These are phyloP conservation scores for Saccharomyces hybrid DNA, from an alignment of 1,139 yeast species.

Conservation along the genomic window DNA sequence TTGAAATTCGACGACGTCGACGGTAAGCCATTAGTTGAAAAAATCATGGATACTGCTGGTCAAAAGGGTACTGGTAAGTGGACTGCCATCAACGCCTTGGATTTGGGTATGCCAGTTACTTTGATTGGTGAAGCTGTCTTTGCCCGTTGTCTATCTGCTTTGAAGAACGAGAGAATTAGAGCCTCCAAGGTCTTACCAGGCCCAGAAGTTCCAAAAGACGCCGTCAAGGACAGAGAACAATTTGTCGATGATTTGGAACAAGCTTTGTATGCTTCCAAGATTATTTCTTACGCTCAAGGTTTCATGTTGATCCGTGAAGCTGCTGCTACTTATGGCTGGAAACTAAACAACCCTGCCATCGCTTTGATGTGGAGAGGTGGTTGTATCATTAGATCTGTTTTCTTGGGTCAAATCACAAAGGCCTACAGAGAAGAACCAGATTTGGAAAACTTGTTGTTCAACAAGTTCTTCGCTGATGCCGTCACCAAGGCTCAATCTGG, in stretches of 20 bases:
- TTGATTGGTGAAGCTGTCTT: conserved; percentile 98
- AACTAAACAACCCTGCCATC: conserved; percentile 93
- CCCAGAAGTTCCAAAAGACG: conserved; percentile 55
- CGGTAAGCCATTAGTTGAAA: conserved; percentile 89
- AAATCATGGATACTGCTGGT: conserved; percentile 94
- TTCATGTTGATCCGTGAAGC: conserved; percentile 99
- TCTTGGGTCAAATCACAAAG: conserved; percentile 92
- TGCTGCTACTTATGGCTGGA: conserved; percentile 94
- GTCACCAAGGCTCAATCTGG: conserved; percentile 89
- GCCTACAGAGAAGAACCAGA: conserved; percentile 93
- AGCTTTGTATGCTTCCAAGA: conserved; percentile 97
- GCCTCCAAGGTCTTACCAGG: conserved; percentile 77
- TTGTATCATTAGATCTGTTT: conserved; percentile 97
- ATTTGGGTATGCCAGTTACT: conserved; percentile 97
- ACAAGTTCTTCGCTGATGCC: conserved; percentile 89
- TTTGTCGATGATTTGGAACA: conserved; percentile 93
- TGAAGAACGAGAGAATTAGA: conserved; percentile 81
- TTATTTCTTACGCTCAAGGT: conserved; percentile 97
- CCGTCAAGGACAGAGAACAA: conserved; percentile 65
- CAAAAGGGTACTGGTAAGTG: conserved; percentile 99
- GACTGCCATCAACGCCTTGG: conserved; percentile 97
- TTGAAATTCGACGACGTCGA: conserved; percentile 81
- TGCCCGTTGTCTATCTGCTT: conserved; percentile 89
- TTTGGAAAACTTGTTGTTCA: conserved; percentile 89
- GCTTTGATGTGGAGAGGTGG: conserved; percentile 99